These are phyloP conservation scores for Rhypophila decipiens DNA, from an alignment of 495 filamentous ascomycete species.

Conservation along the genomic window DNA sequence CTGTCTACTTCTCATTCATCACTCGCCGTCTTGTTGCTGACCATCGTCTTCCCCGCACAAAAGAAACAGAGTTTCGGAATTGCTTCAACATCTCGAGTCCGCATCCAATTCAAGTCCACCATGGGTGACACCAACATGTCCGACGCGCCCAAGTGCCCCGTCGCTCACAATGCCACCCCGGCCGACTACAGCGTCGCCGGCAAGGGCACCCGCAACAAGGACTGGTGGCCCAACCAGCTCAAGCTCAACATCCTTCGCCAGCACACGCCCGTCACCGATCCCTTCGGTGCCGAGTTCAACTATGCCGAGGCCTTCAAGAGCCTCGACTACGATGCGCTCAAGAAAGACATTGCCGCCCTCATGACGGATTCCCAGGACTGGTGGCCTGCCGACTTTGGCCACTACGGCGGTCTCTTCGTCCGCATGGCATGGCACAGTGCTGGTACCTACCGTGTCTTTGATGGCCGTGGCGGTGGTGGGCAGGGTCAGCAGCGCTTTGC, in stretches of 20 bases:
- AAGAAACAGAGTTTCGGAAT: background rate
- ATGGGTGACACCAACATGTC: background rate
- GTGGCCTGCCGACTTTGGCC: conserved; percentile 73
- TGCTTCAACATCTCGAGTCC: too few relatives aligned
- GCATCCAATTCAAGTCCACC: too few relatives aligned
- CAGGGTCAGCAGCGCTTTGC: conserved; percentile 68
- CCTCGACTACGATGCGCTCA: conserved; percentile 62
- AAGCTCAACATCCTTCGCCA: conserved; percentile 66
- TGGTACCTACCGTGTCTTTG: conserved; percentile 65
- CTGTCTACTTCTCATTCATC: too few relatives aligned
- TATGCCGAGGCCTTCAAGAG: conserved; percentile 64
- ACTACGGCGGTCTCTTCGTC: conserved; percentile 71
- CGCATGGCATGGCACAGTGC: conserved; percentile 75
- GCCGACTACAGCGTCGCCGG: conserved; percentile 38
- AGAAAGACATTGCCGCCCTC: conserved; percentile 58
- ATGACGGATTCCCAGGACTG: conserved; percentile 73
- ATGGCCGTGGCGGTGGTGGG: conserved; percentile 66
- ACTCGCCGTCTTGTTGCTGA: background rate
- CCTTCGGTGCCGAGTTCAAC: conserved; percentile 54
- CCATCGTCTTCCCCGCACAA: background rate
- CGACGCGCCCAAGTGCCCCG: background rate
- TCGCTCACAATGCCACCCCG: background rate
- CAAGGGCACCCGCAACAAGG: conserved; percentile 53
- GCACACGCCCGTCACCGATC: conserved; percentile 55
- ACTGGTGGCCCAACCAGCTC: conserved; percentile 66